Base-by-base conservation (phyloP, 768 basidiomycete genomes). In the Coprinellus aureogranulatus region DNA sequence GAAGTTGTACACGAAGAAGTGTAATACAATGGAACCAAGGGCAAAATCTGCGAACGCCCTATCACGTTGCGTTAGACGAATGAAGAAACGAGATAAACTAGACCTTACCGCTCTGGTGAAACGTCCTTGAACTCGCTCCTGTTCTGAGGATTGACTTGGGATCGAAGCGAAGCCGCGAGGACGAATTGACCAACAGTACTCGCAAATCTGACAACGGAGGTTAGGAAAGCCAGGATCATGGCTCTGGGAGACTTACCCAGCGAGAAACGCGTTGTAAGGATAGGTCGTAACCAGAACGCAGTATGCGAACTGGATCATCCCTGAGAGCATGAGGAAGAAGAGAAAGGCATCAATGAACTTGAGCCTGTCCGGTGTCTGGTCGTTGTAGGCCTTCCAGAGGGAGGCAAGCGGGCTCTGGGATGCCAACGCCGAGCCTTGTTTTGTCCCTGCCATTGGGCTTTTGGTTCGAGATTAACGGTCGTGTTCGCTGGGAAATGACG, bases 1-100 rank as follows among this genome's bases (percentile, higher is more conserved):
- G 82, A 97, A 98, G 75, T 98, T 98, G 82, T 88, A 98, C 59
- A 97, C 95, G 71, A 98, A 99, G 79, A 98, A 94, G 73, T 99
- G 97, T 31, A 99, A 80, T 39, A 98, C 86, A 61, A 98, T 88
- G 2, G 93, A 95, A n/a, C 94, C 94, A 45, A 95, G 71, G 26
- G 90, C 90, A 67, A 98, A 99, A 68, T 99, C 97, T 45, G 92
- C 95, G 67, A 99, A 99, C 20, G 97, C 97, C 67, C 97, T 99
- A 68, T 18, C 57, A 51, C 53, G 25, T n/a, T 39, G 49, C n/a
- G 18, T 57, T 25, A 58, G 41, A 25, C 51, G 55, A n/a, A n/a
- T n/a, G n/a, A n/a, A n/a, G n/a, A n/a, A n/a, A n/a, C n/a, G n/a
- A n/a, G n/a, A n/a, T n/a, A n/a, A n/a, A n/a, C n/a, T n/a, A n/a